Conservation (phyloP, 495 filamentous ascomycete species). For the Aspergillus coremiiformis region DNA sequence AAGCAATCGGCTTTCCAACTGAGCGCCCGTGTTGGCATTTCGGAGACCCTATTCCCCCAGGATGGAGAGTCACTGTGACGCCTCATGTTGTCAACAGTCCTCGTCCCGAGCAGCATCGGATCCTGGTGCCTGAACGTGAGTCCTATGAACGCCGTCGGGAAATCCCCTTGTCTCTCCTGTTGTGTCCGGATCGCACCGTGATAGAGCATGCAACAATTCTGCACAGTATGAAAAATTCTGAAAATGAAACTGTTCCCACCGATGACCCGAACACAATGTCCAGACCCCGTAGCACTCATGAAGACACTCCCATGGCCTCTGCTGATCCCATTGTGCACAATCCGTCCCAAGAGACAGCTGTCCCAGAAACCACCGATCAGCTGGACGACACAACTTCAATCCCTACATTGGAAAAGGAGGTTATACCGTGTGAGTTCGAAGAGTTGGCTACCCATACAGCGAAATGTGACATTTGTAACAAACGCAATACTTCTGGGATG, state of each 20-base stretch:
- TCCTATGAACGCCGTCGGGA: not conserved
- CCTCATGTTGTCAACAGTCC: not conserved
- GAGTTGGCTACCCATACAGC: conserved; percentile 38
- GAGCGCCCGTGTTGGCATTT: not conserved
- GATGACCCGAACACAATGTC: not conserved
- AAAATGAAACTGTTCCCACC: not conserved
- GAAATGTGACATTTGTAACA: conserved; percentile 45
- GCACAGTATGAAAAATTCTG: not conserved
- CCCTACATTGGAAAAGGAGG: not conserved
- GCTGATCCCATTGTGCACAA: not conserved
- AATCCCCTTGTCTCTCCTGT: not conserved
- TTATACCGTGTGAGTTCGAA: conserved; percentile 14
- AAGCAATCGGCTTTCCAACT: not conserved
- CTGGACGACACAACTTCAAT: not conserved
- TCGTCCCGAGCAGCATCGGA: not conserved
- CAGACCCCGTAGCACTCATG: not conserved
- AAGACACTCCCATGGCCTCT: not conserved
- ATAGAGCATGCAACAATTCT: not conserved
- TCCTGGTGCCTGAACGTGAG: not conserved
- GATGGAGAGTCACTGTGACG: not conserved
- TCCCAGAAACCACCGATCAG: not conserved
- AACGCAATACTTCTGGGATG: conserved; percentile 38
- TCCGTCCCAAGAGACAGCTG: not conserved
- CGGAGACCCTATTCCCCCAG: not conserved
- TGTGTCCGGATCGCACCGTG: not conserved